Conservation (phyloP, 75 land plant genomes). For the Larix kaempferi region DNA sequence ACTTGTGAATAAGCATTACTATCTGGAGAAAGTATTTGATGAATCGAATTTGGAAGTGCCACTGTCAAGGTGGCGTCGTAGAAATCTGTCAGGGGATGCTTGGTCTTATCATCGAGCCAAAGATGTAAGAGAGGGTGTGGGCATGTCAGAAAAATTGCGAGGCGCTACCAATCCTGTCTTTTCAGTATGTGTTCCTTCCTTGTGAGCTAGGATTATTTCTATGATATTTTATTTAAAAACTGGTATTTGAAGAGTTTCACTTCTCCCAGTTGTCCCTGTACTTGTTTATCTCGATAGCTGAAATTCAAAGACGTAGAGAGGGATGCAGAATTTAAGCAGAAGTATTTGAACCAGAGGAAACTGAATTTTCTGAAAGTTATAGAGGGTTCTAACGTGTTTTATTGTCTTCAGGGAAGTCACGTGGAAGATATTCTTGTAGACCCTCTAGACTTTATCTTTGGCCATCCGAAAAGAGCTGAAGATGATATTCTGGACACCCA, state of each 20-base stretch:
- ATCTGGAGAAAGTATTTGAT: conserved; percentile 39
- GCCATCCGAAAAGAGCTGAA: conserved; percentile 20
- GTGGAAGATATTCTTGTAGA: conserved; percentile 20
- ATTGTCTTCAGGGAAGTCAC: conserved; percentile 4
- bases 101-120: neutral
- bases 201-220: neutral
- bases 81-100: conserved; percentile 26
- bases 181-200: neutral
- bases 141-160: neutral
- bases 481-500: conserved; percentile 9
- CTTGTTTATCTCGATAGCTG: neutral
- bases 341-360: neutral
- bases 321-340: neutral
- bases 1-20: conserved; percentile 41
- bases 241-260: neutral
- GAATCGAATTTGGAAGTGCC: conserved; percentile 36
- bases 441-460: conserved; percentile 46
- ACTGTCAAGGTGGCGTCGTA: conserved; percentile 37
- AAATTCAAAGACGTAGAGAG: neutral
- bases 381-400: neutral
- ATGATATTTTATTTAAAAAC: neutral
- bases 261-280: neutral
- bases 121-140: neutral
- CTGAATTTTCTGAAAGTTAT: conserved; percentile 4
- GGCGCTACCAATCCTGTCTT: neutral